Base-by-base conservation (phyloP, 2,329 filamentous ascomycete species). In the Beauveria varroae region DNA sequence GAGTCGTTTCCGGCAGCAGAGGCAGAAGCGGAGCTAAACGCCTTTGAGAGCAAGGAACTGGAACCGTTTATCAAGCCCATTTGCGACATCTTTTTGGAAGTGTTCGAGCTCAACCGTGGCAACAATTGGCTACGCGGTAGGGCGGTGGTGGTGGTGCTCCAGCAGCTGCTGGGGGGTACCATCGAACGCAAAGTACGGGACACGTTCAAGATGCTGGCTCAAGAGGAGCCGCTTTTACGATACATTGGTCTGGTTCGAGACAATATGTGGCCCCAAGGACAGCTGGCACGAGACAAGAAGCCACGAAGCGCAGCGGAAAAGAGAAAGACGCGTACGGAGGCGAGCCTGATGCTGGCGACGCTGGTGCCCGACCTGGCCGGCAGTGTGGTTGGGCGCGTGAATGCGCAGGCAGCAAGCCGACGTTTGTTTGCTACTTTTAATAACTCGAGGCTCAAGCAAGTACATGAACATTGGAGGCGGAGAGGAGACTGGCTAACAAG, bases 11-110 rank as follows among this genome's bases (percentile, higher is more conserved):
- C 75, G 8, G 79, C 84, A 2, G 84, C 86, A 2, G 95, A 98
- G 76, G 95, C 93, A 0, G 93, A 98, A 74, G 93, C 93, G 0
- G 95, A 98, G 74, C 79, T 99, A 54, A 90, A 93, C 62, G 93
- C 93, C 0, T 98, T 96, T 69, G 93, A 98, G 74, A 88, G 90
- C 70, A 88, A 87, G 68, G 91, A 96, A 68, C 80, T 92, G 2
- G 92, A 96, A 70, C 95, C 95, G 1, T 98, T 99, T 69, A 95
- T 99, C 68, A 99, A 97, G 72, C 96, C 95, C 4, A 97, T 99
- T 64, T 97, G 93, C 74, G 95, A 99, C 73, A 87, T 99, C 63
- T 99, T 99, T 75, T 83, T 99, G 18, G 95, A 99, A 72, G 85
- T 92, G 0, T 99, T 99, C 70, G 93, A 96, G 70, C 82, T 99